Conservation (phyloP, 192 early-diverging fungal genomes). For the Dimargaris cristalligena region DNA sequence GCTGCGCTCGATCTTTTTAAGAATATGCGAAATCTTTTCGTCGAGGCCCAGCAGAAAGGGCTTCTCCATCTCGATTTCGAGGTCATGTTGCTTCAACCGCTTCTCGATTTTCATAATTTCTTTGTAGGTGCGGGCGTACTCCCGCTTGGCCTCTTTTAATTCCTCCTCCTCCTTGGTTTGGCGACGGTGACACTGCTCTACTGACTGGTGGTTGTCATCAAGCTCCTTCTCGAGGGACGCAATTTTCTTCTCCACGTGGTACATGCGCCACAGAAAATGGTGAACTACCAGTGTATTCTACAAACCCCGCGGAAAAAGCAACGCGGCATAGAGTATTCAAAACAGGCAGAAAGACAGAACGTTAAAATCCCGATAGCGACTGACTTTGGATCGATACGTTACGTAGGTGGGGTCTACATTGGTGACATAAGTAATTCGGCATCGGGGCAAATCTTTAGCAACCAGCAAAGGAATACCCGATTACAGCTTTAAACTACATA, state of each 20-base stretch:
- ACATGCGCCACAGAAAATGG: constrained; percentile 82
- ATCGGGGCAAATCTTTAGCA: no score
- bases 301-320: no score
- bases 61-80: constrained; percentile 48
- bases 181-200: constrained; percentile 23
- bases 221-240: constrained; percentile 39
- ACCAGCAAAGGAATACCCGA: no score
- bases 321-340: no score
- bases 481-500: no score
- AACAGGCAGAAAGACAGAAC: no score
- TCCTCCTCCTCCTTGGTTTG: constrained; percentile 33
- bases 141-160: constrained; percentile 47
- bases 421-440: no score
- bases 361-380: no score
- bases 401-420: no score
- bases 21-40: constrained; percentile 55
- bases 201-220: constrained; percentile 29
- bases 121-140: constrained; percentile 55
- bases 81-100: constrained; percentile 49
- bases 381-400: no score
- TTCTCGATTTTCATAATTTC: constrained; percentile 55
- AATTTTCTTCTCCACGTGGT: constrained; percentile 61
- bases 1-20: constrained; percentile 44
- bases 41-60: constrained; percentile 29
- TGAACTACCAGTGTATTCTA: constrained; percentile 44